Base-by-base conservation (phyloP, 2,329 filamentous ascomycete species). In the Didymella pinodella region DNA sequence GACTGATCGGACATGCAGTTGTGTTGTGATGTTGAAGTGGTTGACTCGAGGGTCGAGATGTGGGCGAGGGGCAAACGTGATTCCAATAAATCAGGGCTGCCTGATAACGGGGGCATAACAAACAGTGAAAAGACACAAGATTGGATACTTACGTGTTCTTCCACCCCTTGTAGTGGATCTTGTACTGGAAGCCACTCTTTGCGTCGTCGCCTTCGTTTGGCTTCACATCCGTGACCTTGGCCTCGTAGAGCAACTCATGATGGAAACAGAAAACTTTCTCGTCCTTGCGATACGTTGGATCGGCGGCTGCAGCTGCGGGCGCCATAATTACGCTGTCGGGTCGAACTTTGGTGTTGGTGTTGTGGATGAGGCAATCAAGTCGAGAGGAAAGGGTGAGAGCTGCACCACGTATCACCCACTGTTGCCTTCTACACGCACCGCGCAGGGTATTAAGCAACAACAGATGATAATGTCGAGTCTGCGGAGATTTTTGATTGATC, bases 111-210 rank as follows among this genome's bases (percentile, higher is more conserved):
- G 7, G 12, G n/a, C 18, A 20, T 20, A 16, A 41, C 56, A 59
- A 50, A 51, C 57, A 47, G 10, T 45, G n/a, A 40, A 52, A 16
- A 12, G 5, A 11, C 32, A 22, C 31, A 32, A 45, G 28, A 34
- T 45, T 2, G 49, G 46, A 58, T 59, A 88, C 88, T 80, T 81
- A 91, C 85, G 93, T 97, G 78, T 94, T 93, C 84, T 99, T 99
- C 95, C 95, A 99, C 73, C 95, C 95, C 80, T 98, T 98, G 83
- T 99, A 99, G 80, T 99, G 95, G 54, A 99, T 91, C 74, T 91
- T 91, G 81, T 96, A 99, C 76, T 92, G 88, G 74, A 88, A 93
- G 32, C 90, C 87, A 61, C 89, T 89, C 76, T 88, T 88, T 78
- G 90, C 89, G 72, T 89, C 89, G 44, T 82, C 82, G 7, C 80